Evolutionary conservation across 371 early-diverging fungal species (phyloP).

Genomic region (Circinella umbellata): DNA sequence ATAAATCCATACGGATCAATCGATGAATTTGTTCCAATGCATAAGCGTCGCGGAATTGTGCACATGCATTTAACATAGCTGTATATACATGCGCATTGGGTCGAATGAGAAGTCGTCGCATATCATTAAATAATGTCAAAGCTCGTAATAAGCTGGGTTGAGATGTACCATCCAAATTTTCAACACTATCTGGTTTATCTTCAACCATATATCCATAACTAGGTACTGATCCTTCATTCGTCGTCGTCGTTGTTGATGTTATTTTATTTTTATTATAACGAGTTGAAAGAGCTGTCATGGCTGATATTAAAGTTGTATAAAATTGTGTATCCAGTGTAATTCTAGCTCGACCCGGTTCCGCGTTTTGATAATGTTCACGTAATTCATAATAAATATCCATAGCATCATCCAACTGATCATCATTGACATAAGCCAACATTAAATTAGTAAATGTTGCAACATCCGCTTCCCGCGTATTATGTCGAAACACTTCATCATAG

Average conservation of each 20-base stretch:
- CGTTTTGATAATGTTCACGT: constrained; percentile 31
- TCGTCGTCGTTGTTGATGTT: no score
- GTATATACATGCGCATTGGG: constrained; percentile 46
- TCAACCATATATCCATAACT: constrained; percentile 32
- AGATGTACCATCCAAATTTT: constrained; percentile 31
- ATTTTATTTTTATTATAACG: constrained; percentile 1
- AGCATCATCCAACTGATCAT: constrained; percentile 37
- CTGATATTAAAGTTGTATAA: constrained; percentile 28
- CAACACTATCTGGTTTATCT: constrained; percentile 21
- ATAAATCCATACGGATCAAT: constrained; percentile 49
- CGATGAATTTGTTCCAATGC: constrained; percentile 45
- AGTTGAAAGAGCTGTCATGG: constrained; percentile 20
- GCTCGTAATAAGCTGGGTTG: constrained; percentile 36
- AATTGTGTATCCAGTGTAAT: constrained; percentile 29
- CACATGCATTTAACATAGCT: constrained; percentile 37
- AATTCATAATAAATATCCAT: constrained; percentile 52
- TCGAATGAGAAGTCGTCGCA: constrained; percentile 44
- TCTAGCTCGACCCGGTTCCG: constrained; percentile 17
- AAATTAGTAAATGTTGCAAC: constrained; percentile 40
- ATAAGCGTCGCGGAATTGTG: constrained; percentile 30
- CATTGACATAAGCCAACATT: constrained; percentile 48
- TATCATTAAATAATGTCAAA: constrained; percentile 46
- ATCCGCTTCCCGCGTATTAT: constrained; percentile 26
- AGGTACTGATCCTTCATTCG: background rate
- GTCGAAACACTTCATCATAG: constrained; percentile 43